A percentile compares a stretch with the other conserved stretches of the same genome.
These are phyloP conservation scores for Tagetes patula DNA, from an alignment of 129 eudicot species.

Conservation along the genomic window DNA sequence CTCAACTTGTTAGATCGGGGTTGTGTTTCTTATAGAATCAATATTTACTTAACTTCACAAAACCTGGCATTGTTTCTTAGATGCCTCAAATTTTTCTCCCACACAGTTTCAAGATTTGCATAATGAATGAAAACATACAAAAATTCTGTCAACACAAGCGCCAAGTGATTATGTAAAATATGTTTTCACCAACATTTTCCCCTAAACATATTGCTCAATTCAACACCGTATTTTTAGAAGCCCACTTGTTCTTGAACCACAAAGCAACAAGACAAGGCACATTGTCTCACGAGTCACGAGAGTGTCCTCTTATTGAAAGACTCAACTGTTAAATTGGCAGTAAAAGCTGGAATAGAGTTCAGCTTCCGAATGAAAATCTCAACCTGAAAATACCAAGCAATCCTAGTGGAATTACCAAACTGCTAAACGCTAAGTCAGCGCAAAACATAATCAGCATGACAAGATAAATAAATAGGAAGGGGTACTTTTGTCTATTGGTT, in stretches of 20 bases:
- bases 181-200: not conserved
- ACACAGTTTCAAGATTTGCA: too few species aligned
- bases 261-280: constrained; percentile 19
- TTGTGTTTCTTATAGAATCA: too few species aligned
- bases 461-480: not conserved
- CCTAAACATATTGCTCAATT: not conserved
- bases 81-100: not conserved
- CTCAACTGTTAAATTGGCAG: constrained; percentile 91
- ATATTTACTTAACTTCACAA: too few species aligned
- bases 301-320: constrained; percentile 93
- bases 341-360: constrained; percentile 92
- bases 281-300: constrained; percentile 59
- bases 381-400: constrained; percentile 47
- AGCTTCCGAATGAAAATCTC: constrained; percentile 74
- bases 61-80: too few species aligned
- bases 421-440: not conserved
- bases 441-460: not conserved
- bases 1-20: too few species aligned
- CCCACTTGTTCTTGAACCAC: not conserved
- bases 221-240: not conserved
- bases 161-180: not conserved
- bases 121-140: not conserved
- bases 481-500: not conserved
- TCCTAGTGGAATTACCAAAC: not conserved
- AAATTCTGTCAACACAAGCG: not conserved